Evolutionary conservation across 805 yeast genomes (phyloP).

Genomic region (Clavispora carvajalis): DNA sequence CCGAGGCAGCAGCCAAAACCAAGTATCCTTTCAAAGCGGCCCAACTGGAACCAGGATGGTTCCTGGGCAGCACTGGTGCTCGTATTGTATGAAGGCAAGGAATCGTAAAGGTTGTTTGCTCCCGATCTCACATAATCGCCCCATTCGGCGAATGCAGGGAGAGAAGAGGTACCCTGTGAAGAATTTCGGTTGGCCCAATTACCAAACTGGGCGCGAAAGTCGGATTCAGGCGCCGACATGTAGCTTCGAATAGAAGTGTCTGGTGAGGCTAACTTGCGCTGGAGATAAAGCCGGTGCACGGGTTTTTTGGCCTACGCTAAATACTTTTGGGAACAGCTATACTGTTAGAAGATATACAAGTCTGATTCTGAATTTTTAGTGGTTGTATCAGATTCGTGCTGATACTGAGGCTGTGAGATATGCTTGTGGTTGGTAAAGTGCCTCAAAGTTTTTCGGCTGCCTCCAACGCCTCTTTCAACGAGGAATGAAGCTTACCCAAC

Average conservation of each 20-base stretch:
- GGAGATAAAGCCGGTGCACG: not conserved
- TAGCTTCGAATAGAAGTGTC: not conserved
- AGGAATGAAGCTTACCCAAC: conserved; percentile 61
- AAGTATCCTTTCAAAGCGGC: conserved; percentile 74
- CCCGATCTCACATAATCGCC: conserved; percentile 37
- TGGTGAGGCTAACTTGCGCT: not conserved
- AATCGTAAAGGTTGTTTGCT: conserved; percentile 55
- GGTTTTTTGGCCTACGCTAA: not conserved
- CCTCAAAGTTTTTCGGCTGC: conserved; percentile 3
- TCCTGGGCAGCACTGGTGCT: conserved; percentile 46
- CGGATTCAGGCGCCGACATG: conserved; percentile 18
- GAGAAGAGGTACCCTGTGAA: not conserved
- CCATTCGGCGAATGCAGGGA: conserved; percentile 37
- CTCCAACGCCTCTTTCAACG: conserved; percentile 33
- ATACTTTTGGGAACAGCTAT: too few relatives aligned
- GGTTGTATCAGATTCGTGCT: too few relatives aligned
- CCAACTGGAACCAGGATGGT: conserved; percentile 70
- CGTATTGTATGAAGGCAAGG: conserved; percentile 59
- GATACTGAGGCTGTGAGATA: too few relatives aligned
- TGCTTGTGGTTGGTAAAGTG: too few relatives aligned
- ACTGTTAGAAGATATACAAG: too few relatives aligned
- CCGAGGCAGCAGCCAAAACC: conserved; percentile 73
- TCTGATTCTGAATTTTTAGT: too few relatives aligned
- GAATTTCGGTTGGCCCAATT: conserved; percentile 14
- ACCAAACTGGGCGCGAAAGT: conserved; percentile 16